Conservation (phyloP, 225 moss, liverwort and hornwort species). For the Rhytidiadelphus loreus region DNA sequence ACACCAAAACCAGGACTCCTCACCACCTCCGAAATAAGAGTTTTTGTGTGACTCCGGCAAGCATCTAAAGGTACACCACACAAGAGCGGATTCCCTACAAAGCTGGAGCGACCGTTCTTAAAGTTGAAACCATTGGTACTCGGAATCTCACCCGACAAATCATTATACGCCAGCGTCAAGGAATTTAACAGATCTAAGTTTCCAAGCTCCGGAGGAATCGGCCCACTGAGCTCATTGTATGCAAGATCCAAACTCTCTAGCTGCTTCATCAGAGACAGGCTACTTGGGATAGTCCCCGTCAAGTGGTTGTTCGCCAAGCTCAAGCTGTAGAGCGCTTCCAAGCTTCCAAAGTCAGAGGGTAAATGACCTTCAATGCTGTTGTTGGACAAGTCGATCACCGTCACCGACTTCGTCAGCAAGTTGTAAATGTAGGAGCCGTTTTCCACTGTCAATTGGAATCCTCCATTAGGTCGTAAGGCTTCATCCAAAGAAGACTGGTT, state of each 20-base stretch:
- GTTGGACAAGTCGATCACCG: not conserved
- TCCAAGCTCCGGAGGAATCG: not conserved
- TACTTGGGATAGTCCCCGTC: not conserved
- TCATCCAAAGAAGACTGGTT: not conserved
- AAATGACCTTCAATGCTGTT: not conserved
- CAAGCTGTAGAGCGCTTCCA: not conserved
- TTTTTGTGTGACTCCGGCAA: not conserved
- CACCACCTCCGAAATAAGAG: not conserved
- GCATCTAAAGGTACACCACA: not conserved
- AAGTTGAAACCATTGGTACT: not conserved
- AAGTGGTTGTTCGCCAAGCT: not conserved
- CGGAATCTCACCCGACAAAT: not conserved
- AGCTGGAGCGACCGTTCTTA: not conserved
- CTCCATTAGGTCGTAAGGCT: not conserved
- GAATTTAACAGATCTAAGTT: not conserved
- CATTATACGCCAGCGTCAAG: not conserved
- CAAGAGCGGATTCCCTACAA: not conserved
- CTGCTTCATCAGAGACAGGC: not conserved
- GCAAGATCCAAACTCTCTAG: conserved; percentile 1
- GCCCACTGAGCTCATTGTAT: not conserved
- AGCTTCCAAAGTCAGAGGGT: not conserved
- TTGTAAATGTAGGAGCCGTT: not conserved
- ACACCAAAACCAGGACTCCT: not conserved
- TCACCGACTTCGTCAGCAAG: not conserved
- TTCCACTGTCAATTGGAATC: not conserved